Conservation (phyloP, 2,329 filamentous ascomycete genomes). For the Fusarium marasasianum region DNA sequence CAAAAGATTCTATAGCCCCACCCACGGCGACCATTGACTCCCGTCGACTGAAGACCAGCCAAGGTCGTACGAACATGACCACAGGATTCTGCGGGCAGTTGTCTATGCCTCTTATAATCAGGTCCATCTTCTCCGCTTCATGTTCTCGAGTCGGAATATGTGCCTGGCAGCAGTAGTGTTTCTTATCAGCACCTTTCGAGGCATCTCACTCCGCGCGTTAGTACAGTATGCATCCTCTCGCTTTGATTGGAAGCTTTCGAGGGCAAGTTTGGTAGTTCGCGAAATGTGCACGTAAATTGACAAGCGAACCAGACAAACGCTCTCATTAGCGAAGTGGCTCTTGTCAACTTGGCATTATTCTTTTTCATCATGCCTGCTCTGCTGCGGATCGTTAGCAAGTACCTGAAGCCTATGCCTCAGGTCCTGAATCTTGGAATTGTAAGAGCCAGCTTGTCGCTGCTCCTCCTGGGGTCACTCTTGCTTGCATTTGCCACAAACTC, state of each 20-base stretch:
- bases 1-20: too few relatives aligned
- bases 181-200: background rate
- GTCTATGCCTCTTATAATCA: background rate
- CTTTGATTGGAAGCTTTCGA: too few relatives aligned
- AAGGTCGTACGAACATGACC: rapidly evolving
- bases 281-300: background rate
- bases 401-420: background rate
- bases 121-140: background rate
- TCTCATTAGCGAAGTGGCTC: background rate
- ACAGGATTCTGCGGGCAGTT: too few relatives aligned
- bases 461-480: background rate
- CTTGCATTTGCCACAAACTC: background rate
- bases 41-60: background rate
- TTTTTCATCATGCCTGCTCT: background rate
- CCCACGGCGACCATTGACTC: rapidly evolving
- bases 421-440: background rate
- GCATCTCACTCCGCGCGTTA: background rate
- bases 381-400: background rate
- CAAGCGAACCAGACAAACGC: background rate
- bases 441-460: background rate
- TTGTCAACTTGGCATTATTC: background rate
- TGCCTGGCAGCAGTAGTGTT: too few relatives aligned
- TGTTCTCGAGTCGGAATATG: background rate
- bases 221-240: background rate
- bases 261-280: background rate